A percentile compares a stretch with the other conserved stretches of the same genome.
Conservation (phyloP, 139 green algal species). For the Picochlorum sp. region DNA sequence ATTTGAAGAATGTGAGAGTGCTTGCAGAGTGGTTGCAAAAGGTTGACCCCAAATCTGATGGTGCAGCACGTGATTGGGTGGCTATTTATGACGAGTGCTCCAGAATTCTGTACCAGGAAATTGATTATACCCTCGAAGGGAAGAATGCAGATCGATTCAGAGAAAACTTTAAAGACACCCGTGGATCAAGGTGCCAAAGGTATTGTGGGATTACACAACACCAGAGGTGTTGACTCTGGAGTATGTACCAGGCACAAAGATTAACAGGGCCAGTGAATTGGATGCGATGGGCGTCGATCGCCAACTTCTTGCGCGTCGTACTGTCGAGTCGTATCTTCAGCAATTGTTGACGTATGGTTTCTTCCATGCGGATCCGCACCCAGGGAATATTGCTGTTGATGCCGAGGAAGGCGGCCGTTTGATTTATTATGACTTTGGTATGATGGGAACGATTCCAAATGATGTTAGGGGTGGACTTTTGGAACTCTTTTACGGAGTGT, state of each 20-base stretch:
- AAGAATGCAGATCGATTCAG: conserved; percentile 84
- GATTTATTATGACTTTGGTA: conserved; percentile 98
- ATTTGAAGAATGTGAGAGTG: conserved; percentile 73
- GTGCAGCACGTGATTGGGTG: conserved; percentile 95
- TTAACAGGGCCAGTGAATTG: conserved; percentile 76
- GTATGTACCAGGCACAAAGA: conserved; percentile 94
- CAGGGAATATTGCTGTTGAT: conserved; percentile 96
- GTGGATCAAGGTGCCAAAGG: conserved; percentile 91
- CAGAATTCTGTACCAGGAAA: conserved; percentile 94
- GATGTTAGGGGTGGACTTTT: conserved; percentile 76
- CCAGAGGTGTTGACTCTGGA: conserved; percentile 84
- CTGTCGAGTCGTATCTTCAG: conserved; percentile 93
- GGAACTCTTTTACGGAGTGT: conserved; percentile 91
- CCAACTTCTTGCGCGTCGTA: conserved; percentile 61
- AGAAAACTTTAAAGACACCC: conserved; percentile 42
- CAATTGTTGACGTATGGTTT: conserved; percentile 86
- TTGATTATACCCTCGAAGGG: conserved; percentile 92
- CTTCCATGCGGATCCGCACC: conserved; percentile 93
- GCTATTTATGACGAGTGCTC: conserved; percentile 99
- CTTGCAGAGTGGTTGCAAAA: conserved; percentile 68
- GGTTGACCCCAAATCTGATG: conserved; percentile 93
- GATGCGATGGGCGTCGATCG: conserved; percentile 80
- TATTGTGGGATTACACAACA: conserved; percentile 80
- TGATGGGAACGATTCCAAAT: conserved; percentile 37
- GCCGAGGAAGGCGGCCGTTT: conserved; percentile 52